Evolutionary conservation across 1,139 yeast species (phyloP), one percentile per base, ranked within the genome.

Genomic region (Wickerhamomyces sp.): DNA sequence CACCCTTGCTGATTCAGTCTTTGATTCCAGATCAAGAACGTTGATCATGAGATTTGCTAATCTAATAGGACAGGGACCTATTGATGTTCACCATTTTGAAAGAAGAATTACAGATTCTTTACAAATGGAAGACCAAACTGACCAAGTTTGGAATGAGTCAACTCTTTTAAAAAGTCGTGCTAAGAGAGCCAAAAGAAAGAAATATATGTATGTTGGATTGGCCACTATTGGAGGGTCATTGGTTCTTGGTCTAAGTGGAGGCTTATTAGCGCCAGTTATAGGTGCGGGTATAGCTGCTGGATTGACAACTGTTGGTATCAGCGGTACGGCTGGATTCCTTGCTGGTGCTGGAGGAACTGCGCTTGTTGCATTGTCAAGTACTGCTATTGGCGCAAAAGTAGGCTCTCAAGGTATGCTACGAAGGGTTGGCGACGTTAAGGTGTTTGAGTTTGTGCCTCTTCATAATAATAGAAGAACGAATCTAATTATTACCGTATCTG

Each of bases 231-330:
- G 98, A 14, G 99, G 99, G 1, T 90, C 96, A 0, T 68, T 94
- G 24, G 96, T 95, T 2, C 78, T 94, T 43, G 98, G 98, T 2
- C 68, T 94, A 24, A 87, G 97, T 41, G 97, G 96, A 13, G 99
- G 99, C 3, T 64, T 94, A 35, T 67, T 94, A 37, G 98, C 98
- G 0, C 99, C 99, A 0, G 96, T 94, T 5, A 94, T 94, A 55
- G 98, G 98, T 33, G 97, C 97, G 1, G 98, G 99, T 52, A 60
- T 94, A 21, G 98, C 98, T 2, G 97, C 98, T 3, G 99, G 98
- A 10, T 69, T 94, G 33, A 83, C 97, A 0, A 92, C 98, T 0
- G 79, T 92, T 24, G 99, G 99, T 21, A 85, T 94, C 21, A 71
- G 87, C 2, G 98, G 99, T 17, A 89, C 98, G 0, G 65, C 88